These are phyloP conservation scores for Kluyveromyces wickerhamii DNA, from an alignment of 805 yeast genomes.

Conservation along the genomic window DNA sequence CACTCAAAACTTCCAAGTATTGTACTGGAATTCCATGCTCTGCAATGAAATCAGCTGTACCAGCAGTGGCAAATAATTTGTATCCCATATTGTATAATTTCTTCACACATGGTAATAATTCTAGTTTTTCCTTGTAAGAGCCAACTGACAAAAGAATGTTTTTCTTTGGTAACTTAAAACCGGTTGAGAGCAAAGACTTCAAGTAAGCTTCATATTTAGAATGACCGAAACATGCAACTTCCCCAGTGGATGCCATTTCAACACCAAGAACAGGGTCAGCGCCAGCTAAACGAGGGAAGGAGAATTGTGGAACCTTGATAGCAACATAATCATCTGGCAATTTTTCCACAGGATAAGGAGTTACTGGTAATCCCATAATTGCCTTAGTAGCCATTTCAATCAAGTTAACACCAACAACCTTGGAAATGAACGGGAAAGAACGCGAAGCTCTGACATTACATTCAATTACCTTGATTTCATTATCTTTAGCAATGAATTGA, in stretches of 20 bases:
- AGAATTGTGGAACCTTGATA: constrained; percentile 93
- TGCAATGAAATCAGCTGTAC: constrained; percentile 96
- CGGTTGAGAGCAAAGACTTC: constrained; percentile 90
- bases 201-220: constrained; percentile 96
- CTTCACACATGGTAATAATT: constrained; percentile 79
- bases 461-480: constrained; percentile 94
- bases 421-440: constrained; percentile 96
- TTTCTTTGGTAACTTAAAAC: constrained; percentile 91
- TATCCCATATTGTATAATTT: constrained; percentile 77
- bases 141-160: constrained; percentile 91
- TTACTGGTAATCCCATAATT: constrained; percentile 77
- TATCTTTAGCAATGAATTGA: constrained; percentile 92
- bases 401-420: constrained; percentile 92
- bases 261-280: constrained; percentile 98
- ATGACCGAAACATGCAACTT: constrained; percentile 94
- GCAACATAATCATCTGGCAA: constrained; percentile 94
- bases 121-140: constrained; percentile 93
- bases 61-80: constrained; percentile 93
- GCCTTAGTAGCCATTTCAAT: constrained; percentile 98
- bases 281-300: constrained; percentile 93
- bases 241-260: constrained; percentile 99
- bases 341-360: constrained; percentile 83
- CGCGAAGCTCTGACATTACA: constrained; percentile 99
- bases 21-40: constrained; percentile 93
- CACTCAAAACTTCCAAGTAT: constrained; percentile 82